phyloP scores from a whole-genome alignment of 169 alveolate species.

The Cryptosporidium ryanae region DNA sequence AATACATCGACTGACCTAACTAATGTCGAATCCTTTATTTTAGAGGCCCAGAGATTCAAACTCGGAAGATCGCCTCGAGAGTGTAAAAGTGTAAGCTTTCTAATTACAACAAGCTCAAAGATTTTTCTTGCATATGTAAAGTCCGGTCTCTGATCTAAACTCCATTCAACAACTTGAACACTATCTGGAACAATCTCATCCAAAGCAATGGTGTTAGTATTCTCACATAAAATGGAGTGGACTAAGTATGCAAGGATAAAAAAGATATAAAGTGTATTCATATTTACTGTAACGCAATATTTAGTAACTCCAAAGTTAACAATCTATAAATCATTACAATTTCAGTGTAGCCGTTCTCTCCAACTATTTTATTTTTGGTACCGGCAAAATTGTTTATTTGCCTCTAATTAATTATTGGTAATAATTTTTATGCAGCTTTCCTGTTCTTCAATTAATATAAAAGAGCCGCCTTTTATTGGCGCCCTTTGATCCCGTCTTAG shows the following conservation, averaged over 20 bases:
- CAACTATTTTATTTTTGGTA: background rate
- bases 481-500: too few species aligned
- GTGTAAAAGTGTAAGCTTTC: constrained; percentile 22
- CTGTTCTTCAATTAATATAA: too few species aligned
- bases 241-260: constrained; percentile 8
- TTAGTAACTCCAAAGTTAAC: background rate
- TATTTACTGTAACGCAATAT: constrained; percentile 3
- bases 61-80: constrained; percentile 67
- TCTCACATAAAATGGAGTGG: background rate
- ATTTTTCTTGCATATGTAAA: constrained; percentile 70
- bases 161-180: constrained; percentile 59
- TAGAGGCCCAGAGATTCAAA: constrained; percentile 46
- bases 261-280: constrained; percentile 10
- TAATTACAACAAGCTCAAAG: constrained; percentile 62
- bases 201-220: background rate
- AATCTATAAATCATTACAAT: constrained; percentile 1
- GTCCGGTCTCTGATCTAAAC: constrained; percentile 36
- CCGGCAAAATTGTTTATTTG: background rate
- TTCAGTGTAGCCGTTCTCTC: background rate
- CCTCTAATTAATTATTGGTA: too few species aligned
- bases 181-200: constrained; percentile 47
- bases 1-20: constrained; percentile 54
- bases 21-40: constrained; percentile 49
- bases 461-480: too few species aligned
- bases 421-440: too few species aligned